Percentiles rank a stretch among this genome's conserved stretches.
Evolutionary conservation across 345 rosid genomes (phyloP).

Genomic region (Aurinia saxatilis): DNA sequence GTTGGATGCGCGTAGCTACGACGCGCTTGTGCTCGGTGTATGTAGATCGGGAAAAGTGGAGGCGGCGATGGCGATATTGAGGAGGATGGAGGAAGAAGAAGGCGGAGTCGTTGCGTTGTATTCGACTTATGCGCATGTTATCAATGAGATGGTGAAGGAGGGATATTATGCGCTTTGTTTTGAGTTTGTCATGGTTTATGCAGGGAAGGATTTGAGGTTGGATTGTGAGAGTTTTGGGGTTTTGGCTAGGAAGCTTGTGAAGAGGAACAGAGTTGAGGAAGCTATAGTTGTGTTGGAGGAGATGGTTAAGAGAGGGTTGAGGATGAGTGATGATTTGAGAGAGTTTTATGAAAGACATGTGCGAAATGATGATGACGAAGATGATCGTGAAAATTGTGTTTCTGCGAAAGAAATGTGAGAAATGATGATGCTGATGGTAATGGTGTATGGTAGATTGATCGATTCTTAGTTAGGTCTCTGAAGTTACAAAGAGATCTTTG

Average conservation of each 20-base stretch:
- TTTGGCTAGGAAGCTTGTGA: conserved; percentile 39
- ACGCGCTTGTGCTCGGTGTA: conserved; percentile 57
- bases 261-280: conserved; percentile 22
- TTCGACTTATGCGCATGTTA: conserved; percentile 46
- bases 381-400: no score
- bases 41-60: conserved; percentile 50
- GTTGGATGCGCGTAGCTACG: conserved; percentile 44
- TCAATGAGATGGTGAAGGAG: conserved; percentile 26
- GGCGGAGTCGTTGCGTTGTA: conserved; percentile 28
- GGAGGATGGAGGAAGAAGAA: conserved; percentile 52
- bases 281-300: conserved; percentile 41
- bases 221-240: conserved; percentile 43
- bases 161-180: conserved; percentile 39
- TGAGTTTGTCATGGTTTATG: conserved; percentile 40
- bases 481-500: no score
- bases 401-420: no score
- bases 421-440: no score
- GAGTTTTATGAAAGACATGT: neutral
- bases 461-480: no score
- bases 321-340: conserved; percentile 24
- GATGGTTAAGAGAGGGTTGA: conserved; percentile 34
- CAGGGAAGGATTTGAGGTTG: conserved; percentile 37
- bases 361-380: neutral
- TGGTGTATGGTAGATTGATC: no score
- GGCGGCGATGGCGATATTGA: conserved; percentile 45